Base-by-base conservation (phyloP, 169 alveolate genomes). In the Cryptosporidium parvum region DNA sequence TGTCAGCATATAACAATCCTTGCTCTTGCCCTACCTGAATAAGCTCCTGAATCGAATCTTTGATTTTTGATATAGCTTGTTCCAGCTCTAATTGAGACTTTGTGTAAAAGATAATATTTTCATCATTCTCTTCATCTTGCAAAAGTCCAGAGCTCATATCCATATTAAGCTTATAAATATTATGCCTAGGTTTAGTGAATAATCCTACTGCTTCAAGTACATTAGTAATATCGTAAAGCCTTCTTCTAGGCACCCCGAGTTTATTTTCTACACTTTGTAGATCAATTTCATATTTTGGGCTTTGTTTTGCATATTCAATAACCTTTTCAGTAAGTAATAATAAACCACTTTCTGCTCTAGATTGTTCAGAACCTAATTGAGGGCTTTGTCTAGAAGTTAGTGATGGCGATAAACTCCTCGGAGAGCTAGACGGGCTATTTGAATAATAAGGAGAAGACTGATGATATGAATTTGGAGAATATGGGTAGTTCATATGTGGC, bases 301-400 rank as follows among this genome's bases (percentile, higher is more conserved):
- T 80, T 48, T 80, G 89, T 31, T 44, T 80, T 14, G 89, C 89
- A 59, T 67, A 80, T 21, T 80, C 75, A 61, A 80, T 80, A 42
- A 80, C 89, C 48, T 42, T 80, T 62, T 80, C 89, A 61, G 89
- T 80, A 62, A 80, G 75, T 21, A 62, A 67, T 31, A 80, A 33
- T 16, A 80, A 45, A 16, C 89, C 89, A 29, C 89, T 80, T 37
- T 80, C 89, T 31, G 89, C 89, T 16, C 89, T 80, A 6, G 89
- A 62, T 45, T 44, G 56, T 33, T 80, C 89, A 7, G 75, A 26
- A 14, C 89, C 89, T 26, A 65, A 35, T 5, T 42, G 52, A 16
- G 89, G 75, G 75, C 89, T 62, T 7, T 37, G 89, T 12, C 68
- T 59, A 61, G 89, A 75, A n/a, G 75, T 44, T 18, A 44, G 9